Percentiles rank a stretch among this genome's conserved stretches.
Evolutionary conservation across 2,329 filamentous ascomycete genomes (phyloP).

Genomic region (Colletotrichum sp.): DNA sequence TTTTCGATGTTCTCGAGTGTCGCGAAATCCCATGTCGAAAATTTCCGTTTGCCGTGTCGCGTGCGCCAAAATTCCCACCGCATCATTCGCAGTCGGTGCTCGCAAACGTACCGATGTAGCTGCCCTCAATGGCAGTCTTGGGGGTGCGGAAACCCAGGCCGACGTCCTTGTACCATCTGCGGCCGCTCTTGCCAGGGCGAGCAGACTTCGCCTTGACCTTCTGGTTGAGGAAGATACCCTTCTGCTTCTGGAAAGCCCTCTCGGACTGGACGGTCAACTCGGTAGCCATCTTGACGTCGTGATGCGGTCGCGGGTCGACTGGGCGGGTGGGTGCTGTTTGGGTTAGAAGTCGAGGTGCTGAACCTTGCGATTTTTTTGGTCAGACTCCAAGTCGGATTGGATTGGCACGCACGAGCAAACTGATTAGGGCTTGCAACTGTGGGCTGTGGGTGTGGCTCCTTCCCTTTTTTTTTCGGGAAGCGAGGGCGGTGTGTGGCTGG

Average conservation of each 20-base stretch:
- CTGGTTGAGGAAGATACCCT: conserved; percentile 99
- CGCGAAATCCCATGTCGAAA: neutral
- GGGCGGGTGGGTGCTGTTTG: conserved; percentile 22
- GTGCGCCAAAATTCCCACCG: neutral
- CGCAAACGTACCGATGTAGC: conserved; percentile 90
- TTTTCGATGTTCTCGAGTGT: neutral
- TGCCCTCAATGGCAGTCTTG: conserved; percentile 98
- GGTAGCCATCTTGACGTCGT: conserved; percentile 78
- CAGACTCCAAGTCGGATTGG: neutral
- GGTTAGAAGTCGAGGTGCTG: conserved; percentile 16
- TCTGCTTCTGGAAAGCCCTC: conserved; percentile 99
- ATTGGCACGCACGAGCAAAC: neutral
- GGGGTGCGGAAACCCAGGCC: conserved; percentile 99
- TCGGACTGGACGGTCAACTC: conserved; percentile 99
- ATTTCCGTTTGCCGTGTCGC: neutral
- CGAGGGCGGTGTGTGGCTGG: neutral
- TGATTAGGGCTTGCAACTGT: neutral
- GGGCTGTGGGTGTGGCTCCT: neutral
- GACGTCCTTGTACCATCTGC: conserved; percentile 98
- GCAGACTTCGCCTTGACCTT: conserved; percentile 88
- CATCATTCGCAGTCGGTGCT: neutral
- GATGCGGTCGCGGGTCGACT: conserved; percentile 20
- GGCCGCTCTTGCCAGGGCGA: conserved; percentile 88
- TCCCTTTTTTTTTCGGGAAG: neutral
- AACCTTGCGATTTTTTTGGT: conserved; percentile 13